These are phyloP conservation scores for Lecanosticta acicola DNA, from an alignment of 2,329 filamentous ascomycete species.

Conservation along the genomic window DNA sequence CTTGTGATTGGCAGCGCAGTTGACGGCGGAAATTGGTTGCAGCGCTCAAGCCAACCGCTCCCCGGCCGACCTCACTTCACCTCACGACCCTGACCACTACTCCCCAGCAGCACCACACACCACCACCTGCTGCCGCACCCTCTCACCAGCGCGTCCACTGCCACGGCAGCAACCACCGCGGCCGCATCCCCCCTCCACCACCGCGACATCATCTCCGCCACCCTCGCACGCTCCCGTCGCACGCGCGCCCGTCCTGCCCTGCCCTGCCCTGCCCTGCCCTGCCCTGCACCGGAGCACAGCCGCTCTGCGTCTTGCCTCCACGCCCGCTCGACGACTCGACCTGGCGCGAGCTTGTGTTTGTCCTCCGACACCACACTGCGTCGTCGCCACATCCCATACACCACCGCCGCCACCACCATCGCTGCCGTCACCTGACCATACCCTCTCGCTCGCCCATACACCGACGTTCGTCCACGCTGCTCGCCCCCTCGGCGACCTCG, in stretches of 20 bases:
- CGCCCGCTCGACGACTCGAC: not conserved
- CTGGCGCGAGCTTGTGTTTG: not conserved
- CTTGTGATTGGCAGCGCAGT: not conserved
- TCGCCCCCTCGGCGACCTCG: not conserved
- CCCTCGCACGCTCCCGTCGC: not conserved
- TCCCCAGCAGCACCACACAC: too few relatives aligned
- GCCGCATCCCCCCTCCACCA: not conserved
- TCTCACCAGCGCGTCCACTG: not conserved
- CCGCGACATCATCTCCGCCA: not conserved
- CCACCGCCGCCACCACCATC: not conserved
- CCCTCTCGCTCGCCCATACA: not conserved
- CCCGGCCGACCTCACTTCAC: not conserved
- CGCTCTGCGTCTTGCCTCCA: not conserved
- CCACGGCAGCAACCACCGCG: too few relatives aligned
- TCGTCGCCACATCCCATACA: not conserved
- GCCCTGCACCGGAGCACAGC: not conserved
- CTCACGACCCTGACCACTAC: too few relatives aligned
- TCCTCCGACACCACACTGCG: not conserved
- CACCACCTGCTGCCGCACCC: not conserved
- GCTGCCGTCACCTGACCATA: not conserved
- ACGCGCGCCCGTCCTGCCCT: not conserved
- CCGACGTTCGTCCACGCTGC: not conserved
- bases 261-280: not conserved
- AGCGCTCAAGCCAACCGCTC: not conserved
- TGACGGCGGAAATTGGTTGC: not conserved